phyloP scores from a whole-genome alignment of 2,329 filamentous ascomycete species.

The Dryadomyces quercus-mongolicae region DNA sequence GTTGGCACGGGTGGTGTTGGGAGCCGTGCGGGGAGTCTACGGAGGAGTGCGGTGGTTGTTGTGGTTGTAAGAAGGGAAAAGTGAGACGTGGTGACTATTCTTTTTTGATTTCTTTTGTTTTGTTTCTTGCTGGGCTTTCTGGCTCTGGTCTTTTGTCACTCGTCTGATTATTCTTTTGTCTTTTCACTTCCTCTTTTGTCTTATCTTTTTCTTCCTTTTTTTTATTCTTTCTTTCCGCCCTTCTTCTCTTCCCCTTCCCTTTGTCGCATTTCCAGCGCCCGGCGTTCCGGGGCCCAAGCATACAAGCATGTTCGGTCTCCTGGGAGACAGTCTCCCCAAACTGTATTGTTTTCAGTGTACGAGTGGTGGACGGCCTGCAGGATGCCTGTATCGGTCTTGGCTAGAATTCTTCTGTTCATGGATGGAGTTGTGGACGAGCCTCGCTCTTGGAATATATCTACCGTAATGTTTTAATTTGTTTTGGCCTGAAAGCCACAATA shows the following conservation, averaged over 20 bases:
- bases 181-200: neutral
- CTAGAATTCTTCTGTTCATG: too few species aligned
- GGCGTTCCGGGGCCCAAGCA: neutral
- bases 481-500: neutral
- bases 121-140: neutral
- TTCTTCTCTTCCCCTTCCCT: neutral
- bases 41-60: slow-evolving; percentile 65
- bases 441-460: neutral
- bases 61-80: too few species aligned
- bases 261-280: neutral
- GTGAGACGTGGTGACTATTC: too few species aligned
- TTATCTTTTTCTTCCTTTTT: neutral
- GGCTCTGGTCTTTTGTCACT: too few species aligned
- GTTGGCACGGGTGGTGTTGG: slow-evolving; percentile 53
- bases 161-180: neutral
- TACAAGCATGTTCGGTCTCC: too few species aligned
- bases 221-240: neutral
- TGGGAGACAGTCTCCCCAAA: too few species aligned
- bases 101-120: neutral
- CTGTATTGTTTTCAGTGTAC: too few species aligned
- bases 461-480: neutral
- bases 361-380: too few species aligned
- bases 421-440: neutral
- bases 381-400: too few species aligned
- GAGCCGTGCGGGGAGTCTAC: slow-evolving; percentile 46